Base-by-base conservation (phyloP, 2,329 filamentous ascomycete genomes). In the Phaeosphaeria sp. region DNA sequence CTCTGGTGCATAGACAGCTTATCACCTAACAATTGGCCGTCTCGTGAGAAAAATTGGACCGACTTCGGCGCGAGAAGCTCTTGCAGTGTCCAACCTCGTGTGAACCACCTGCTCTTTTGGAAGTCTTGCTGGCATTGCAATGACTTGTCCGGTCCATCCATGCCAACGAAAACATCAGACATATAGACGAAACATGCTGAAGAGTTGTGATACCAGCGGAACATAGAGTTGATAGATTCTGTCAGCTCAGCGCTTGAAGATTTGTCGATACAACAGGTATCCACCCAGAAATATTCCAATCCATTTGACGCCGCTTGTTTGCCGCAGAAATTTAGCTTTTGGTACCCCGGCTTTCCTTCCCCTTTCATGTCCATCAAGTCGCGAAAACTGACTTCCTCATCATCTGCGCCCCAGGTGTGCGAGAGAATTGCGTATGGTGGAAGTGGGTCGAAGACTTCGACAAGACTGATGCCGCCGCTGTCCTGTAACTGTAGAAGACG, bases 221-320 rank as follows among this genome's bases (percentile, higher is more conserved):
- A 44, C 42, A 44, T 44, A 17, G 42, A 44, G 22, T 44, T 44
- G 18, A 44, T 22, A 2, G 42, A n/a, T 23, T 44, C 42, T 10
- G 42, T 21, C 42, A 44, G 20, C 42, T 44, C 42, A 5, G 51
- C n/a, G 11, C 42, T 53, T 9, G 21, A 41, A 2, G 30, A 15
- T 23, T 42, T 54, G 9, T 33, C 18, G 9, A 49, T 54, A 17
- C 48, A 42, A 30, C 48, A 50, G 3, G 48, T 50, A 25, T 50
- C 50, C 1, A 52, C 18, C 50, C 50, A 52, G 22, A 22, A 46
- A 46, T 55, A 55, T 42, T 50, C 4, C n/a, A 50, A n/a, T 11
- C 52, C 52, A 25, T 50, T 3, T 4, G 22, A 20, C n/a, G 10
- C 22, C 9, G 52, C 52, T 44, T 50, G 46, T 18, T 33, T 25